Conservation (phyloP, 805 yeast genomes). For the Monosporozyma siamensis region DNA sequence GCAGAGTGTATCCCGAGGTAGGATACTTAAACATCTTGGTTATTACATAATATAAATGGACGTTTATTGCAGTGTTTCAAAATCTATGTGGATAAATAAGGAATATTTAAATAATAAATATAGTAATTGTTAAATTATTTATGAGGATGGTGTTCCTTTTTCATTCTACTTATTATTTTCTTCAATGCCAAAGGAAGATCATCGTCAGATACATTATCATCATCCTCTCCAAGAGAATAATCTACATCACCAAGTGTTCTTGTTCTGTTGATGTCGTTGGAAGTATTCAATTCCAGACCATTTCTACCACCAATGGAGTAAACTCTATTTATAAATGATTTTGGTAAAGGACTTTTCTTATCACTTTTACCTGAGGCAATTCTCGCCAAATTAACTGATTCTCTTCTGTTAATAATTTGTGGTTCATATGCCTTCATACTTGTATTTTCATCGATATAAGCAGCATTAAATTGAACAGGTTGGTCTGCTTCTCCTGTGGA, state of each 20-base stretch:
- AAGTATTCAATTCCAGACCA: slow-evolving; percentile 9
- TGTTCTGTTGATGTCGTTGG: slow-evolving; percentile 2
- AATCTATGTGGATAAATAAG: too few relatives aligned
- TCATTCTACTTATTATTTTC: slow-evolving; percentile 28
- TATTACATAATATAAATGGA: too few relatives aligned
- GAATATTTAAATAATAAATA: too few relatives aligned
- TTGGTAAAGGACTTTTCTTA: slow-evolving; percentile 15
- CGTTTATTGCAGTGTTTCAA: too few relatives aligned
- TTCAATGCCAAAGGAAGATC: slow-evolving; percentile 34
- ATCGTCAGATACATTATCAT: slow-evolving; percentile 15
- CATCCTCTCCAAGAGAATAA: slow-evolving; percentile 10
- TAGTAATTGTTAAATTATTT: neutral
- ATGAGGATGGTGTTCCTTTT: neutral
- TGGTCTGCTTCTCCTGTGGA: neutral
- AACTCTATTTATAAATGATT: slow-evolving; percentile 29
- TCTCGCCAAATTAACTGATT: slow-evolving; percentile 16
- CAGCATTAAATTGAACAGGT: slow-evolving; percentile 8
- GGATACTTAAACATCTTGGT: too few relatives aligned
- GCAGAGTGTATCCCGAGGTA: too few relatives aligned
- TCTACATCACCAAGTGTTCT: slow-evolving; percentile 22
- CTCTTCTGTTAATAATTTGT: slow-evolving; percentile 5
- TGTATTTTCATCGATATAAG: slow-evolving; percentile 6
- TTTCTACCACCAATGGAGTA: slow-evolving; percentile 31
- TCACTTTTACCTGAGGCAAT: slow-evolving; percentile 23
- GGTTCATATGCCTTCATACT: slow-evolving; percentile 1